Percentiles rank a stretch among this genome's conserved stretches.
These are phyloP conservation scores for Gaertneriomyces semiglobifer DNA, from an alignment of 192 early-diverging fungal species.

Conservation along the genomic window DNA sequence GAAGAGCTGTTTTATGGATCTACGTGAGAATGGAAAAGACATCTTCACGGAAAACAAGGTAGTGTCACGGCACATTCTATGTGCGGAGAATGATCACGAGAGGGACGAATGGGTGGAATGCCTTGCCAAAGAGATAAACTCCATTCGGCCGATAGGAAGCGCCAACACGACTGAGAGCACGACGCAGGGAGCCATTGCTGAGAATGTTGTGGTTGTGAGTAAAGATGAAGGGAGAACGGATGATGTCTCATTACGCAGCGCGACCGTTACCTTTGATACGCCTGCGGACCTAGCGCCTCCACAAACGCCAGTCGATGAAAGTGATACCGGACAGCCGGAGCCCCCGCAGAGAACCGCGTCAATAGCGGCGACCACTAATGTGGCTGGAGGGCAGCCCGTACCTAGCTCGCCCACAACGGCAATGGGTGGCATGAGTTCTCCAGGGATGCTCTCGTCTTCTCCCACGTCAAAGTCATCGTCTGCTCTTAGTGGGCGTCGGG, in stretches of 20 bases:
- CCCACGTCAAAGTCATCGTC: slow-evolving; percentile 2
- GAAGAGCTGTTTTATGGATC: slow-evolving; percentile 26
- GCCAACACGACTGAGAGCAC: not conserved
- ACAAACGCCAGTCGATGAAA: not conserved
- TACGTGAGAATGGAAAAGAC: slow-evolving; percentile 18
- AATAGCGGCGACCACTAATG: not conserved
- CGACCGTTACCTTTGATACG: not conserved
- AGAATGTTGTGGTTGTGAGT: not conserved
- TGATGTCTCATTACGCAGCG: too few species aligned
- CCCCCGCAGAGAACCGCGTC: not conserved
- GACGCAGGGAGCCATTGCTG: not conserved
- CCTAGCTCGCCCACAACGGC: not conserved
- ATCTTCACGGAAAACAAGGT: slow-evolving; percentile 55
- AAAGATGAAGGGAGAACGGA: not conserved
- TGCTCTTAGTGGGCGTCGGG: not conserved
- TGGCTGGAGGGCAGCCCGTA: not conserved
- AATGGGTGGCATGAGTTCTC: not conserved
- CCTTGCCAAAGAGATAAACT: slow-evolving; percentile 53
- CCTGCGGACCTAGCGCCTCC: not conserved
- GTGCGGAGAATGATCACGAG: slow-evolving; percentile 83
- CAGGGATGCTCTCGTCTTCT: not conserved
- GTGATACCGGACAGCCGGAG: not conserved
- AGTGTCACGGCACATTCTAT: slow-evolving; percentile 71
- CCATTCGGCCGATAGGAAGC: slow-evolving; percentile 21
- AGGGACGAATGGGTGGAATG: slow-evolving; percentile 88